phyloP scores from a whole-genome alignment of 179 eudicot genomes.

The Sideroxylon spinosum region DNA sequence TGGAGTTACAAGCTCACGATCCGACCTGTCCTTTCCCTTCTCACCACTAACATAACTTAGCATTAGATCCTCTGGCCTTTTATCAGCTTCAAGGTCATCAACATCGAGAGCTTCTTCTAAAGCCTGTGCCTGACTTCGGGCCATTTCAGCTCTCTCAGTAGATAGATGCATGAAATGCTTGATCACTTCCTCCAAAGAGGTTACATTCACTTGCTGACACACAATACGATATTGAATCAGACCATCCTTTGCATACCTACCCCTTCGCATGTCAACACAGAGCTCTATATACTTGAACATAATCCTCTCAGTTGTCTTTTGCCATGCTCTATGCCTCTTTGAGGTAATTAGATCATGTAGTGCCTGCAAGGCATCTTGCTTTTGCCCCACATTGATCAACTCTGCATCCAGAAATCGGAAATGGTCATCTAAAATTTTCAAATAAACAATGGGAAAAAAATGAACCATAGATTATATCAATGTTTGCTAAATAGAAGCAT shows the following conservation, averaged over 20 bases:
- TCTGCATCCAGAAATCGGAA: constrained; percentile 37
- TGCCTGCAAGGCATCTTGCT: constrained; percentile 78
- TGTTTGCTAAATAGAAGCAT: neutral
- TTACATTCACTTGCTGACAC: constrained; percentile 89
- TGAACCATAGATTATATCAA: neutral
- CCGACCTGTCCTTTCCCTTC: constrained; percentile 91
- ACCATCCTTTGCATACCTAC: constrained; percentile 89
- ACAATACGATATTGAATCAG: constrained; percentile 82
- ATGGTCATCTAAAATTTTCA: neutral
- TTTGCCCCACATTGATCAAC: constrained; percentile 85
- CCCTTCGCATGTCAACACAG: constrained; percentile 86
- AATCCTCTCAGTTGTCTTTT: constrained; percentile 66
- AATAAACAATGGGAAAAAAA: neutral
- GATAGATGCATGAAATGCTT: constrained; percentile 88
- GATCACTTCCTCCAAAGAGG: constrained; percentile 85
- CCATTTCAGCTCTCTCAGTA: constrained; percentile 79
- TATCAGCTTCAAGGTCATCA: constrained; percentile 86
- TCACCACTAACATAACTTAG: constrained; percentile 91
- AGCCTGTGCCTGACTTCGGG: constrained; percentile 84
- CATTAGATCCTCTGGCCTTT: constrained; percentile 89
- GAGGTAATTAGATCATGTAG: constrained; percentile 83
- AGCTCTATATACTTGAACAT: constrained; percentile 85
- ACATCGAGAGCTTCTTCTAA: constrained; percentile 88
- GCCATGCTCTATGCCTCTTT: constrained; percentile 87
- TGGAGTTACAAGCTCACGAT: constrained; percentile 89